Evolutionary conservation across 495 filamentous ascomycete species (phyloP), one percentile per base, ranked within the genome.

Genomic region (Baudoinia panamericana): DNA sequence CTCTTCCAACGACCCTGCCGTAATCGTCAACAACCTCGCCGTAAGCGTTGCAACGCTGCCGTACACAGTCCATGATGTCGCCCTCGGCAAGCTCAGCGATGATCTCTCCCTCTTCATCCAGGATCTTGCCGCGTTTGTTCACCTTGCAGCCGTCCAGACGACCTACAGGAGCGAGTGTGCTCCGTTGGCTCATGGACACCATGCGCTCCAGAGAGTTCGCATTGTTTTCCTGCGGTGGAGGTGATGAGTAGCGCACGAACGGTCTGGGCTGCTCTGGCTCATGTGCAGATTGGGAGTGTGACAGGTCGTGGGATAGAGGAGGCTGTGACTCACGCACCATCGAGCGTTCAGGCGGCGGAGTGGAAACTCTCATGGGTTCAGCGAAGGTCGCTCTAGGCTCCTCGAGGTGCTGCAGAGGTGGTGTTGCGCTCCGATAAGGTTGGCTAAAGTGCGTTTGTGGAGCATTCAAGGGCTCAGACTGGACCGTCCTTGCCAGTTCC

Each of bases 41-140:
- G 19, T 66, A 60, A 16, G 63, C 65, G 34, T 70, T 68, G 30
- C 63, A 54, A 15, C 54, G 63, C 50, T 70, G 70, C 30, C 67
- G 61, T 13, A 64, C 65, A 38, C 60, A 63, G 26, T 60, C 53
- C 36, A 58, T 59, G 24, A 52, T 30, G 19, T 71, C 67, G 23
- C 68, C 68, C 44, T 70, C 67, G 32, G 58, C 58, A n/a, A 72
- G 56, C 41, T 70, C 56, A 4, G 66, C 68, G 38, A 71, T 66
- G 5, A 55, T 49, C 23, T 70, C 68, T 17, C 67, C 68, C 46
- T 70, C 68, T 34, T 66, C 67, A 37, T 70, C 65, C 13, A 71
- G 60, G 12, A 71, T 61, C 36, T 66, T 67, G 52, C 68, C 67
- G 46, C 66, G 67, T 52, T 68, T 70, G 46, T 70, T 71, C 52